Conservation (phyloP, 2,329 filamentous ascomycete genomes). For the Microsporum audouinii region DNA sequence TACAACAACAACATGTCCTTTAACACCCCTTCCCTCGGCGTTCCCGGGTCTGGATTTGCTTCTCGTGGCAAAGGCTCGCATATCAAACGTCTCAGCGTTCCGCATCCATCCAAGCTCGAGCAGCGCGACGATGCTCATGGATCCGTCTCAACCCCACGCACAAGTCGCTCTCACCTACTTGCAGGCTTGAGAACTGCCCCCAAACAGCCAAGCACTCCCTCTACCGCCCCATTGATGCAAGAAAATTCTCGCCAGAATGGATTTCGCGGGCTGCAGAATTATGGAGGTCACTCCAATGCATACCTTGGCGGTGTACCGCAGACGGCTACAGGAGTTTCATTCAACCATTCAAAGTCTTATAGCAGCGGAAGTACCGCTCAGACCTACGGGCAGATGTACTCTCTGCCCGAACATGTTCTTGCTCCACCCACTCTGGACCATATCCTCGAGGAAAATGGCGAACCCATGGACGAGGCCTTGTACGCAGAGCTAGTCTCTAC, state of each 20-base stretch:
- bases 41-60: slow-evolving; percentile 69
- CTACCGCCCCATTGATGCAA: slow-evolving; percentile 51
- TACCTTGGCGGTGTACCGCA: slow-evolving; percentile 39
- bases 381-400: slow-evolving; percentile 49
- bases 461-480: slow-evolving; percentile 70
- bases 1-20: slow-evolving; percentile 62
- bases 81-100: slow-evolving; percentile 74
- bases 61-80: slow-evolving; percentile 74
- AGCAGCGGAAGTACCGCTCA: slow-evolving; percentile 24
- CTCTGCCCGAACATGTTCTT: slow-evolving; percentile 49
- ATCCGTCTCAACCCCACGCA: slow-evolving; percentile 69
- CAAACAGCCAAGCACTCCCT: slow-evolving; percentile 66
- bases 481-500: slow-evolving; percentile 85
- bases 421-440: slow-evolving; percentile 52
- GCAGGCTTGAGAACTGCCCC: slow-evolving; percentile 88
- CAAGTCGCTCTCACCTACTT: slow-evolving; percentile 86
- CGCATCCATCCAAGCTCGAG: slow-evolving; percentile 57
- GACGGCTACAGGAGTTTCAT: slow-evolving; percentile 47
- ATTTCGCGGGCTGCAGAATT: slow-evolving; percentile 38
- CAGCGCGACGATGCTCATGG: slow-evolving; percentile 52
- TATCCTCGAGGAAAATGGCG: slow-evolving; percentile 52
- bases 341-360: slow-evolving; percentile 31
- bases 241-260: slow-evolving; percentile 37
- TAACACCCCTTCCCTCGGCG: slow-evolving; percentile 55
- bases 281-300: slow-evolving; percentile 12